Evolutionary conservation across 805 yeast species (phyloP), one percentile per base, ranked within the genome.

Genomic region (Ogataea dorogensis): DNA sequence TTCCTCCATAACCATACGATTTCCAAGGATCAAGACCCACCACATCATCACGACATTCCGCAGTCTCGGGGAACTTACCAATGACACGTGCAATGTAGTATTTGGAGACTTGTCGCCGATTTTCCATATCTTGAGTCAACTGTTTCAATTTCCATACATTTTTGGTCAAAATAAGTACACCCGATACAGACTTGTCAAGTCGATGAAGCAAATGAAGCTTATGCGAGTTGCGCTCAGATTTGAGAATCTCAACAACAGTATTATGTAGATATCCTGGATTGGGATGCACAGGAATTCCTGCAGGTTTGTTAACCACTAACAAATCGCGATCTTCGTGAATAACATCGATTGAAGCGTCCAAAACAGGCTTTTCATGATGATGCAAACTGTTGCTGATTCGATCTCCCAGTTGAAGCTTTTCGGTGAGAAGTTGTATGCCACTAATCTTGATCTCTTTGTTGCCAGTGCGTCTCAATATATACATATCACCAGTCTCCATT

Each of bases 261-360:
- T 75, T 75, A 44, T 61, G 59, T 21, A 53, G 42, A 45, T 67
- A 72, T 24, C 59, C 65, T 6, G 71, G 68, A 0, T 72, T 62
- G 0, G 81, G 77, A 45, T 75, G 81, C 1, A 76, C 72, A 1
- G 80, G 78, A 2, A 73, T 55, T 0, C 80, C 81, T 0, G 67
- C 56, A 0, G 79, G 79, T 42, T 75, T 75, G 44, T 70, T 58
- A 2, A 73, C 65, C 17, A 75, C 77, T 11, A 73, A 17, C 0
- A 67, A 19, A 6, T 61, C 54, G 3, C 52, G 54, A 42, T 68
- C 66, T 40, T 70, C 63, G 46, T 50, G 58, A 0, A 74, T 46
- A 2, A 68, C 53, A 10, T 32, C 35, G 9, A 44, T 35, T 4
- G 38, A 47, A 4, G 42, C 36, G 5, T 37, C 32, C 2, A 63